Conservation (phyloP, 371 early-diverging fungal species). For the Zychaea mexicana region DNA sequence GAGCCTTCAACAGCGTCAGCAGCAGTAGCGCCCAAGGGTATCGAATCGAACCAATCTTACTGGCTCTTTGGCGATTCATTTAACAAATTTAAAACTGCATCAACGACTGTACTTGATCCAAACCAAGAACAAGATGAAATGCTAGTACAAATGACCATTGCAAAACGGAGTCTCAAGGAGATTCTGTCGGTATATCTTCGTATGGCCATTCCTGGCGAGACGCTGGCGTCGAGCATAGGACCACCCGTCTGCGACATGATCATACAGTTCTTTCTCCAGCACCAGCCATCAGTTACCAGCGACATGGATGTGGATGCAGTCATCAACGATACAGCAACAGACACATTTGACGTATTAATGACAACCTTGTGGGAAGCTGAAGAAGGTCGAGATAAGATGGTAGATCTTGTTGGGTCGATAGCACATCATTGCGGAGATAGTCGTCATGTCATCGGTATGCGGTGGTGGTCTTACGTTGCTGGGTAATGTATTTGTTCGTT, state of each 20-base stretch:
- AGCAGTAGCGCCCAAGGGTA: not conserved
- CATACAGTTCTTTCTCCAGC: not conserved
- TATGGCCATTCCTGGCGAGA: conserved; percentile 43
- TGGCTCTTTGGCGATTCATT: conserved; percentile 52
- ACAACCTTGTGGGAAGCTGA: conserved; percentile 27
- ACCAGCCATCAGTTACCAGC: not conserved
- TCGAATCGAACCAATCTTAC: conserved; percentile 42
- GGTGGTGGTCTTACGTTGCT: conserved; percentile 46
- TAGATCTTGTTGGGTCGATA: conserved; percentile 26
- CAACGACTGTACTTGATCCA: conserved; percentile 4
- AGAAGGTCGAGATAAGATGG: conserved; percentile 24
- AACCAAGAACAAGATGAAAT: conserved; percentile 14
- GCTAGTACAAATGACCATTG: conserved; percentile 19
- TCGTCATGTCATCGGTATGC: conserved; percentile 34
- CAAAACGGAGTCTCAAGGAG: conserved; percentile 39
- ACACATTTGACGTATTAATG: conserved; percentile 35
- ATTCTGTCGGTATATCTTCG: conserved; percentile 39
- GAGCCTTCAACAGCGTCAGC: not conserved
- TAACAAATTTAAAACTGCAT: conserved; percentile 34
- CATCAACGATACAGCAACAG: conserved; percentile 21
- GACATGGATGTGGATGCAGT: conserved; percentile 12
- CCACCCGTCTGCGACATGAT: not conserved
- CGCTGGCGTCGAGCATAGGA: conserved; percentile 17
- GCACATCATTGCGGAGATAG: conserved; percentile 25
- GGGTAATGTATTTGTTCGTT: conserved; percentile 18